Evolutionary conservation across 2,329 filamentous ascomycete species (phyloP).

Genomic region (Drechslera avenae): DNA sequence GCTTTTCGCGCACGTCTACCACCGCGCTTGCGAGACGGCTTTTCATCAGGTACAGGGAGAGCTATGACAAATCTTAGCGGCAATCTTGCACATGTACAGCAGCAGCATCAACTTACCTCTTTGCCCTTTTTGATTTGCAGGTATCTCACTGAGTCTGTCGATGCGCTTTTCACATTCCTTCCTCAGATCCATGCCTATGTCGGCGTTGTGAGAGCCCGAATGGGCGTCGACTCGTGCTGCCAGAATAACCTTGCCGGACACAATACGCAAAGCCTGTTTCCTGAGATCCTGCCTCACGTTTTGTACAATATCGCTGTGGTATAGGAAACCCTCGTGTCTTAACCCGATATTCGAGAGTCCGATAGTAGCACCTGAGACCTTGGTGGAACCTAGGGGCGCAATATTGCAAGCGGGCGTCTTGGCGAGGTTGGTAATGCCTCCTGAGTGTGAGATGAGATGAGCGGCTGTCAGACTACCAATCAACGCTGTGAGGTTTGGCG

Average conservation of each 20-base stretch:
- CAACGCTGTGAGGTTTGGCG: constrained; percentile 87
- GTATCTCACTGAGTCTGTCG: constrained; percentile 90
- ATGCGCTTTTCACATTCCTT: constrained; percentile 82
- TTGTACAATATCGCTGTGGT: constrained; percentile 86
- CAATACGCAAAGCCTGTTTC: constrained; percentile 91
- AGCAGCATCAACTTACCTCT: constrained; percentile 44
- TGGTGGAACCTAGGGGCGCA: constrained; percentile 87
- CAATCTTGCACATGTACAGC: no score
- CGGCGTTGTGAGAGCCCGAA: constrained; percentile 79
- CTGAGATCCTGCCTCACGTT: constrained; percentile 85
- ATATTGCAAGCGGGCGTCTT: constrained; percentile 95
- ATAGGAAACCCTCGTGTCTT: constrained; percentile 90
- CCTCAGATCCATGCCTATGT: constrained; percentile 80
- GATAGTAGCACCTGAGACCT: constrained; percentile 77
- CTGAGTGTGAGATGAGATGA: constrained; percentile 93
- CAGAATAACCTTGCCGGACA: constrained; percentile 91
- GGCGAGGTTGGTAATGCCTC: constrained; percentile 83
- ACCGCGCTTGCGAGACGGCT: constrained; percentile 89
- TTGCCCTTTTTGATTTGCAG: constrained; percentile 83
- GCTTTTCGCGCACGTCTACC: constrained; percentile 88
- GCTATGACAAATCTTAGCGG: constrained; percentile 41
- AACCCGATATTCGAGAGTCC: constrained; percentile 86
- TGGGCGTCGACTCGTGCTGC: constrained; percentile 88
- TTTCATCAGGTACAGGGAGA: constrained; percentile 91
- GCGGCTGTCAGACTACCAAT: constrained; percentile 93